Evolutionary conservation across 371 early-diverging fungal genomes (phyloP).

Genomic region (Syncephalastrum contaminatum): DNA sequence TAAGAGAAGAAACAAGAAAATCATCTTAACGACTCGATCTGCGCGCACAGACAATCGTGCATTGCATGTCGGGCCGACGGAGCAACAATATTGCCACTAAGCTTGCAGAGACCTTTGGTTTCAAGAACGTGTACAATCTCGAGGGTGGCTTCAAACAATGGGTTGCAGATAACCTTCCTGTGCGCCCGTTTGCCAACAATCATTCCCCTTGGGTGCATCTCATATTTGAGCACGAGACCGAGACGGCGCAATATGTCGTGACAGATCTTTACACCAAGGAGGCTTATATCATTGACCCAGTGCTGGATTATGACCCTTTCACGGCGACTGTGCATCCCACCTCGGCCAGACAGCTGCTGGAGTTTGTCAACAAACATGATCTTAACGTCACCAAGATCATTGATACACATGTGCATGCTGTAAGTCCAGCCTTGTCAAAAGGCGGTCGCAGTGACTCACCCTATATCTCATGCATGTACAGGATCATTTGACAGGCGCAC

Average conservation of each 20-base stretch:
- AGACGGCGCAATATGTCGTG: constrained; percentile 45
- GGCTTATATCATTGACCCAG: constrained; percentile 45
- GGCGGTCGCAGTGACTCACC: not conserved
- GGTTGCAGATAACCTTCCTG: constrained; percentile 29
- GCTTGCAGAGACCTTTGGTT: constrained; percentile 27
- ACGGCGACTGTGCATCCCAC: constrained; percentile 23
- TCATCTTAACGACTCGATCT: constrained; percentile 4
- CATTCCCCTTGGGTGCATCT: constrained; percentile 51
- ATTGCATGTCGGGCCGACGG: constrained; percentile 45
- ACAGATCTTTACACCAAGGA: constrained; percentile 43
- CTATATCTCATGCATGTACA: constrained; percentile 8
- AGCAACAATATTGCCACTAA: constrained; percentile 29
- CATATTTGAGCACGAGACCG: constrained; percentile 40
- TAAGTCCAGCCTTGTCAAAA: constrained; percentile 17
- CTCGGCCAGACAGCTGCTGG: constrained; percentile 27
- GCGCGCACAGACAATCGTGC: constrained; percentile 27
- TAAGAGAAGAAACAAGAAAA: not conserved
- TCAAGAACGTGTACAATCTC: constrained; percentile 29
- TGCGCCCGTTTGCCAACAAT: constrained; percentile 36
- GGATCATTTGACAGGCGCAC: constrained; percentile 48
- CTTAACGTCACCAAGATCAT: constrained; percentile 45
- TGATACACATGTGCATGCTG: constrained; percentile 51
- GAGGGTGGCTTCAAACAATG: constrained; percentile 39
- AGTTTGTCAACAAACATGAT: constrained; percentile 27
- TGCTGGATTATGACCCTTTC: constrained; percentile 44